A percentile compares a stretch with the other conserved stretches of the same genome.
phyloP scores from a whole-genome alignment of 2,329 filamentous ascomycete species.

The Diaporthe citri region DNA sequence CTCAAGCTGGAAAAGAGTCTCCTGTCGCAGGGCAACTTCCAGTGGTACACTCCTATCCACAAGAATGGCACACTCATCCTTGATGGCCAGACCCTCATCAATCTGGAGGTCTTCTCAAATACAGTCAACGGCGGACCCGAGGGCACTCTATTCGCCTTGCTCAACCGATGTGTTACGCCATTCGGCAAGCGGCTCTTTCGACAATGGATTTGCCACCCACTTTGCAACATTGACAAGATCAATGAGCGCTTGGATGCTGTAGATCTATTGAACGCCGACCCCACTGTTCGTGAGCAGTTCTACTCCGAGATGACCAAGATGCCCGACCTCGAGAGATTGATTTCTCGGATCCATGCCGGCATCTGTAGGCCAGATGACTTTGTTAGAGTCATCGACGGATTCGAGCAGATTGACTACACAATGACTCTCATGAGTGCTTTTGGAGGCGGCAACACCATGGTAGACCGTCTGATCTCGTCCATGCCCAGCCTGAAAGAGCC shows the following conservation, averaged over 20 bases:
- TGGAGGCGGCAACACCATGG: conserved; percentile 82
- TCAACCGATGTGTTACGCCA: conserved; percentile 95
- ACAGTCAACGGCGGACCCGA: conserved; percentile 86
- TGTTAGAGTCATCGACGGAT: conserved; percentile 91
- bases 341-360: conserved; percentile 93
- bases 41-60: conserved; percentile 90
- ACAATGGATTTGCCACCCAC: conserved; percentile 96
- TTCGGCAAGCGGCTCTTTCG: conserved; percentile 97
- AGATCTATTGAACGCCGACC: conserved; percentile 89
- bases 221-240: conserved; percentile 88
- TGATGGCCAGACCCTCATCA: conserved; percentile 96
- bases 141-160: conserved; percentile 88
- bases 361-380: conserved; percentile 94
- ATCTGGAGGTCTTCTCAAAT: conserved; percentile 97
- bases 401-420: conserved; percentile 97
- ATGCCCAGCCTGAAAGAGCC: conserved; percentile 87
- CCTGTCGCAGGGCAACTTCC: conserved; percentile 90
- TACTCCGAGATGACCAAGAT: conserved; percentile 89
- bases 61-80: conserved; percentile 92
- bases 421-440: conserved; percentile 83
- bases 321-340: conserved; percentile 92
- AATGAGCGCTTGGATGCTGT: conserved; percentile 95
- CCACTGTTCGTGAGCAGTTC: conserved; percentile 85
- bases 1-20: conserved; percentile 91
- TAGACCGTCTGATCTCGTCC: conserved; percentile 83